Evolutionary conservation across 75 land plant species (phyloP).

Genomic region (Cryptomeria japonica): DNA sequence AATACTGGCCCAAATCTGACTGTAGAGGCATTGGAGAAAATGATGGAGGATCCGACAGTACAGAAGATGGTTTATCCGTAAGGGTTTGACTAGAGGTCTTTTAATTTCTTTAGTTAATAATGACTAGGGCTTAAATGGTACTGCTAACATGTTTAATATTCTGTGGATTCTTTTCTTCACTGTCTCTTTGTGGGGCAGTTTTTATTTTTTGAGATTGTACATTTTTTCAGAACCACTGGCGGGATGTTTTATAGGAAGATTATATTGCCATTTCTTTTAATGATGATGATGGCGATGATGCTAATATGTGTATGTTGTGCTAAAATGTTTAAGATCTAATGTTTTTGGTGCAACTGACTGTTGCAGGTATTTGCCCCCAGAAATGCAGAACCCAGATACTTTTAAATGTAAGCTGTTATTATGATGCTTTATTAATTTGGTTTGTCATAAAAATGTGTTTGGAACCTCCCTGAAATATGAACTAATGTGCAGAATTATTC

Average conservation of each 20-base stretch:
- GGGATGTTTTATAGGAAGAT: background rate
- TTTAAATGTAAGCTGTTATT: conserved; percentile 76
- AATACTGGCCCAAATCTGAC: conserved; percentile 43
- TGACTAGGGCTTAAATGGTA: background rate
- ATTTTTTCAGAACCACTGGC: background rate
- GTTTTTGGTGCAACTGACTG: background rate
- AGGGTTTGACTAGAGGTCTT: conserved; percentile 11
- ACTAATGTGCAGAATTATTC: background rate
- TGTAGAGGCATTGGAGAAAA: conserved; percentile 88
- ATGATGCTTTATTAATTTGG: background rate
- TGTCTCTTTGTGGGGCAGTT: background rate
- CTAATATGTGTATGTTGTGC: background rate
- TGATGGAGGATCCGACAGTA: conserved; percentile 98
- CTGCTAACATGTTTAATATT: background rate
- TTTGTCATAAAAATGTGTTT: background rate
- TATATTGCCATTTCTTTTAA: background rate
- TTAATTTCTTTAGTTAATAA: background rate
- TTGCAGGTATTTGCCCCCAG: conserved; percentile 88
- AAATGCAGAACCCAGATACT: conserved; percentile 86
- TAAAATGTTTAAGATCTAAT: background rate
- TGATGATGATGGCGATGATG: background rate
- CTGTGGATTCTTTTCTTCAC: background rate
- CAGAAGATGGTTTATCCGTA: conserved; percentile 98
- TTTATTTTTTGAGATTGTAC: conserved; percentile 4
- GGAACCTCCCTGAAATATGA: conserved; percentile 1